A percentile compares a stretch with the other conserved stretches of the same genome.
phyloP scores from a whole-genome alignment of 2,329 filamentous ascomycete species.

The Botrytis fragariae region DNA sequence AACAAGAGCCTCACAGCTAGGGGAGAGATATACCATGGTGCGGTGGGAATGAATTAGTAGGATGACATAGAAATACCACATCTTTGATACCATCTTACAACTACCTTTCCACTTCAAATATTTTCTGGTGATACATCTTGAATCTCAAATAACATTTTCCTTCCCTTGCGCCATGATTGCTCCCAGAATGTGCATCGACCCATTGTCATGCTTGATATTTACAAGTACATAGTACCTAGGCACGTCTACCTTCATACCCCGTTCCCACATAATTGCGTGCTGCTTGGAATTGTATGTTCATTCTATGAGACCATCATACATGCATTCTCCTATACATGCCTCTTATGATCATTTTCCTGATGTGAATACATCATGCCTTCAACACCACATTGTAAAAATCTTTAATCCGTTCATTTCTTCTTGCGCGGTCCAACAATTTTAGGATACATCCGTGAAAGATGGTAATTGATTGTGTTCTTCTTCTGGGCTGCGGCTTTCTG shows the following conservation, averaged over 20 bases:
- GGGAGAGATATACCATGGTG: slow-evolving; percentile 15
- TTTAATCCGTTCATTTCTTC: slow-evolving; percentile 47
- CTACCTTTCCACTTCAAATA: not conserved
- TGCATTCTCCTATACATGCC: not conserved
- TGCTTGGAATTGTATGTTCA: not conserved
- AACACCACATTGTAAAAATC: not conserved
- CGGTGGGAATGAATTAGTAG: slow-evolving; percentile 12
- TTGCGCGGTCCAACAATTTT: slow-evolving; percentile 71
- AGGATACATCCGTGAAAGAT: slow-evolving; percentile 73
- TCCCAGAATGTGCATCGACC: not conserved
- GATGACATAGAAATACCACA: slow-evolving; percentile 18
- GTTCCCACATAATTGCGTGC: not conserved
- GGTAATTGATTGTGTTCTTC: slow-evolving; percentile 88
- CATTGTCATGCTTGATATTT: slow-evolving; percentile 17
- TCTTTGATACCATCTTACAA: slow-evolving; percentile 15
- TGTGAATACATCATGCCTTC: not conserved
- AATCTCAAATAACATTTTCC: slow-evolving; percentile 6
- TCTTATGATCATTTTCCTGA: not conserved
- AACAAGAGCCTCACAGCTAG: slow-evolving; percentile 13
- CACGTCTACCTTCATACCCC: not conserved
- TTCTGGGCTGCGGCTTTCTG: slow-evolving; percentile 56
- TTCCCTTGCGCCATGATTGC: slow-evolving; percentile 18
- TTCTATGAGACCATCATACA: not conserved
- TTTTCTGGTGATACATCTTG: slow-evolving; percentile 5
- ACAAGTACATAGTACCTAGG: slow-evolving; percentile 4